Evolutionary conservation across 352 stramenopile species (phyloP).

Genomic region (Aphanomyces astaci): DNA sequence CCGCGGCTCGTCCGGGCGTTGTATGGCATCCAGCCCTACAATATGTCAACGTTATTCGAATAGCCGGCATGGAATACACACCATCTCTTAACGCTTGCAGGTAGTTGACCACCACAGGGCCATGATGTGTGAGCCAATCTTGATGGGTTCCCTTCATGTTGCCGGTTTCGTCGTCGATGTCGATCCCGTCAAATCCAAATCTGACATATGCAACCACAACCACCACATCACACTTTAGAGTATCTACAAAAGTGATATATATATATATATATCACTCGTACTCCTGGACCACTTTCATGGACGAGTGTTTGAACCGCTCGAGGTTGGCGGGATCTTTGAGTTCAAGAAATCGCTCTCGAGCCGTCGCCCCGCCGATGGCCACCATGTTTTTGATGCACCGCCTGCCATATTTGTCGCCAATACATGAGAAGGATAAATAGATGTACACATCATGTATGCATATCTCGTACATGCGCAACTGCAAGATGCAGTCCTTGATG

Average conservation of each 20-base stretch:
- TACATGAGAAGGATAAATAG: neutral
- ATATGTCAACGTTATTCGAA: neutral
- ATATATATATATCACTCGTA: neutral
- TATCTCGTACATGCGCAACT: conserved; percentile 2
- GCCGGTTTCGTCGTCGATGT: conserved; percentile 72
- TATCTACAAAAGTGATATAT: neutral
- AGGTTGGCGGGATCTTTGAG: neutral
- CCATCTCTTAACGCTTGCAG: neutral
- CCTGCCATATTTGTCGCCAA: neutral
- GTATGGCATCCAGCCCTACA: conserved; percentile 13
- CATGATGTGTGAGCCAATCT: conserved; percentile 12
- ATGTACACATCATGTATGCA: neutral
- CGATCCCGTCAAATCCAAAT: conserved; percentile 65
- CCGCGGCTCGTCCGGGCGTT: neutral
- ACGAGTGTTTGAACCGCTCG: neutral
- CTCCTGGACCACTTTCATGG: conserved; percentile 8
- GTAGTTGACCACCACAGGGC: neutral
- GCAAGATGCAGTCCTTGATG: conserved; percentile 5
- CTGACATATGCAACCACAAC: neutral
- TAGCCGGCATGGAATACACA: neutral
- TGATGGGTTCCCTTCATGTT: conserved; percentile 4
- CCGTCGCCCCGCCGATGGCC: neutral
- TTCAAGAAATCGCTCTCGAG: neutral
- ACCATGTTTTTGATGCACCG: conserved; percentile 7
- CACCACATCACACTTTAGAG: no score